phyloP scores from a whole-genome alignment of 2,329 filamentous ascomycete species.

The Sporothrix brunneoviolacea region DNA sequence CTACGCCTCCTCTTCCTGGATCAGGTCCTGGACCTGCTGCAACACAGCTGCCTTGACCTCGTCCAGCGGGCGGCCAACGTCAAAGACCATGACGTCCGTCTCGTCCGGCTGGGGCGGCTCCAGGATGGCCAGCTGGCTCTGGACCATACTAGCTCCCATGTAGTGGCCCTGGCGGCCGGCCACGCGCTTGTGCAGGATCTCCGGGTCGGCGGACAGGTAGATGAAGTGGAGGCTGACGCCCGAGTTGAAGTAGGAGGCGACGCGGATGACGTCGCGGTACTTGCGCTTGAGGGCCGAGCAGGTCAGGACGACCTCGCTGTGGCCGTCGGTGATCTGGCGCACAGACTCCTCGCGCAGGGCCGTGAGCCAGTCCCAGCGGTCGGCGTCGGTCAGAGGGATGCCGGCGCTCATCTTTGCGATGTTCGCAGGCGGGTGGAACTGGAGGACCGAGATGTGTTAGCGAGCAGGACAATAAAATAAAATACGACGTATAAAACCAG shows the following conservation, averaged over 20 bases:
- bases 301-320: constrained; percentile 79
- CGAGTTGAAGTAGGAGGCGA: constrained; percentile 68
- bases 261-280: constrained; percentile 86
- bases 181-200: constrained; percentile 69
- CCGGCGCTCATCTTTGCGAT: constrained; percentile 86
- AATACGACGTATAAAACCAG: not conserved
- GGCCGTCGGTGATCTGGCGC: constrained; percentile 46
- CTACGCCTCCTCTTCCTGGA: constrained; percentile 5
- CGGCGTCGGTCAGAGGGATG: constrained; percentile 79
- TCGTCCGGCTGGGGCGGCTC: constrained; percentile 71
- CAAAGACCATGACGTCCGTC: constrained; percentile 63
- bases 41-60: constrained; percentile 57
- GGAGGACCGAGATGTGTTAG: constrained; percentile 7
- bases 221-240: constrained; percentile 83
- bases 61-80: constrained; percentile 54
- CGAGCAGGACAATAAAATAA: not conserved
- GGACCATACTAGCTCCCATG: constrained; percentile 94
- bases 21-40: constrained; percentile 41
- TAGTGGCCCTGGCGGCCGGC: constrained; percentile 73
- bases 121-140: constrained; percentile 82
- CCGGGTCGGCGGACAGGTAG: constrained; percentile 74
- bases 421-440: constrained; percentile 73
- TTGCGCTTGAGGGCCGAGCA: constrained; percentile 96
- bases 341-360: constrained; percentile 64
- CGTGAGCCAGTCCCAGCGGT: constrained; percentile 97